Evolutionary conservation across 2,329 filamentous ascomycete species (phyloP).

Genomic region (Seiridium unicorne): DNA sequence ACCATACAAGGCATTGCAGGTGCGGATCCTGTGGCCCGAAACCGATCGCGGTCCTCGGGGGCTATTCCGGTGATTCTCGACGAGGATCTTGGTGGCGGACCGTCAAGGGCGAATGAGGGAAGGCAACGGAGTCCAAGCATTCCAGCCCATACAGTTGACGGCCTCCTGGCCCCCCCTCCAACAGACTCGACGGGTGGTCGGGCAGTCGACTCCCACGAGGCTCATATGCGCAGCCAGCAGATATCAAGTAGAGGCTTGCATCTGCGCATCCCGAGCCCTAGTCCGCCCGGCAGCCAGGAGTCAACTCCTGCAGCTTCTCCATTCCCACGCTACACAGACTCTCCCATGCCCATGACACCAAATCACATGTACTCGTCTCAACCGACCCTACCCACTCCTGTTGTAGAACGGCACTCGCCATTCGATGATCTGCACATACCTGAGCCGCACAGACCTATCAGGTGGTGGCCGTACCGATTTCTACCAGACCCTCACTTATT

Average conservation of each 20-base stretch:
- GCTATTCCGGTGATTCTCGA: conserved; percentile 34
- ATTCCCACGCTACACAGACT: conserved; percentile 69
- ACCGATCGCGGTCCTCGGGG: conserved; percentile 47
- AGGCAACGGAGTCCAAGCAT: conserved; percentile 17
- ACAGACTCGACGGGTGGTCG: conserved; percentile 13
- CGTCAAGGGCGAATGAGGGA: conserved; percentile 32
- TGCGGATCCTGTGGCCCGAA: conserved; percentile 24
- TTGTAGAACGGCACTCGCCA: conserved; percentile 40
- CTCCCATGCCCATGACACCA: conserved; percentile 44
- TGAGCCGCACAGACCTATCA: conserved; percentile 46
- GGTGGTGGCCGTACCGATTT: conserved; percentile 79
- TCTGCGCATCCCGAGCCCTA: conserved; percentile 46
- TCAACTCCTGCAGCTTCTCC: conserved; percentile 54
- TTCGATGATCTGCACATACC: conserved; percentile 42
- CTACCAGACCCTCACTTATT: conserved; percentile 73
- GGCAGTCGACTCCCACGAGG: conserved; percentile 6
- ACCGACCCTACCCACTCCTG: conserved; percentile 52
- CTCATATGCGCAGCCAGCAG: neutral
- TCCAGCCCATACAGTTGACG: conserved; percentile 24
- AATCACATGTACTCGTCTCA: conserved; percentile 46
- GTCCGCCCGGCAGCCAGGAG: conserved; percentile 38
- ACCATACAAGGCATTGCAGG: conserved; percentile 11
- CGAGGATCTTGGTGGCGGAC: conserved; percentile 40
- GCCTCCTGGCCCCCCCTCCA: conserved; percentile 30
- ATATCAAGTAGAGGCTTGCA: conserved; percentile 25